Conservation (phyloP, 345 rosid species). For the Punica granatum region DNA sequence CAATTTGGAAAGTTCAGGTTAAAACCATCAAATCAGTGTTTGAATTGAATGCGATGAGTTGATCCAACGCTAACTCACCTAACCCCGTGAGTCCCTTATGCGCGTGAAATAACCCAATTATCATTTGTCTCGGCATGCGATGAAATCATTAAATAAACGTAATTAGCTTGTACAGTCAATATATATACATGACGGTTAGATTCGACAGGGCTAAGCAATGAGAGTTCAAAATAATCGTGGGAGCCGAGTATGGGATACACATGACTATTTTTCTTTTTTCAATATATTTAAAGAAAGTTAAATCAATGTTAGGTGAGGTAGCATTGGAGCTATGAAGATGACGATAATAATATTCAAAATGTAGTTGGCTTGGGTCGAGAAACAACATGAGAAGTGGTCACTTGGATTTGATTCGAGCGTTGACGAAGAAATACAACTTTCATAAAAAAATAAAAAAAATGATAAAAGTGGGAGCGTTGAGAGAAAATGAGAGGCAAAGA, state of each 20-base stretch:
- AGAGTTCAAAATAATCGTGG: not conserved
- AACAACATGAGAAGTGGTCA: not conserved
- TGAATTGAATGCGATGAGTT: too few relatives aligned
- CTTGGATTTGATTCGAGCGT: not conserved
- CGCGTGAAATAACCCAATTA: too few relatives aligned
- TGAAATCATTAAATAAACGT: too few relatives aligned
- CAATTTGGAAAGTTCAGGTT: not conserved
- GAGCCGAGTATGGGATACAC: not conserved
- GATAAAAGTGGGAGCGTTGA: not conserved
- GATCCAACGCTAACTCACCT: too few relatives aligned
- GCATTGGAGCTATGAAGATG: not conserved
- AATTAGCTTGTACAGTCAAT: too few relatives aligned
- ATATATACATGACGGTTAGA: too few relatives aligned
- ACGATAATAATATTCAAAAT: not conserved
- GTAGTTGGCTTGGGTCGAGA: not conserved
- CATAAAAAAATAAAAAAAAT: not conserved
- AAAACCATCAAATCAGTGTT: not conserved
- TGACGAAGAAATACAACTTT: not conserved
- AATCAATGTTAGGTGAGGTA: not conserved
- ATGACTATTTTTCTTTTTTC: not conserved
- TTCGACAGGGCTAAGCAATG: too few relatives aligned
- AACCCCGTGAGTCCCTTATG: too few relatives aligned
- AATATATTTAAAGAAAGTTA: not conserved
- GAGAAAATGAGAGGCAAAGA: not conserved
- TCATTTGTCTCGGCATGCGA: too few relatives aligned